These are phyloP conservation scores for Thielaviopsis populi DNA, from an alignment of 2,329 filamentous ascomycete genomes.

Conservation along the genomic window DNA sequence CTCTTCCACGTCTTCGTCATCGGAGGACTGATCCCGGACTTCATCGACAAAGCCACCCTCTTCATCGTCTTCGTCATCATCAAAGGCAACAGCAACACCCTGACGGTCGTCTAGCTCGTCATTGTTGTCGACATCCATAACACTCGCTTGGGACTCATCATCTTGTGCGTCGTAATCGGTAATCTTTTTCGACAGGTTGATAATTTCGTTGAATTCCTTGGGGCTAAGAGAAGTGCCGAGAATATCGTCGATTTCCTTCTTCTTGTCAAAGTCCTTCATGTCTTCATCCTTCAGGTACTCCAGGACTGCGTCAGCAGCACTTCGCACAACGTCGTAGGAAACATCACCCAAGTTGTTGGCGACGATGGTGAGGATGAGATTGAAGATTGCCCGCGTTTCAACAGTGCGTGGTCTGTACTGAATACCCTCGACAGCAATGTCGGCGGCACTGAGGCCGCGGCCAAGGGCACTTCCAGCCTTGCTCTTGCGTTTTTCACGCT, in stretches of 20 bases:
- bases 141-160: constrained; percentile 38
- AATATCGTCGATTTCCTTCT: constrained; percentile 91
- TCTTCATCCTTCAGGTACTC: constrained; percentile 91
- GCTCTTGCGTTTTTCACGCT: constrained; percentile 72
- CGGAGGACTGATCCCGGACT: constrained; percentile 74
- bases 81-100: constrained; percentile 94
- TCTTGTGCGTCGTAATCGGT: constrained; percentile 96
- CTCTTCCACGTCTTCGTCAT: constrained; percentile 56
- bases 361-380: constrained; percentile 83
- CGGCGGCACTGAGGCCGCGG: constrained; percentile 62
- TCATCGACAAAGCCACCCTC: constrained; percentile 66
- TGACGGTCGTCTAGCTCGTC: constrained; percentile 85
- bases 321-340: constrained; percentile 77
- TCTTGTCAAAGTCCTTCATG: constrained; percentile 94
- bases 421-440: constrained; percentile 79
- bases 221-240: constrained; percentile 66
- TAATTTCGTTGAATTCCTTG: constrained; percentile 91
- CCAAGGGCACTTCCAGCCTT: constrained; percentile 57
- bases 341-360: constrained; percentile 83
- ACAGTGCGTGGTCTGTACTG: constrained; percentile 83
- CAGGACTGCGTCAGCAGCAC: constrained; percentile 79
- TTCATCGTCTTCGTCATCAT: constrained; percentile 78
- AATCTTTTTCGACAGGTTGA: constrained; percentile 96
- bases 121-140: constrained; percentile 37
- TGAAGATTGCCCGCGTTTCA: constrained; percentile 82